Evolutionary conservation across 441 rosid species (phyloP).

Genomic region (Euphorbia schlechtendalii): DNA sequence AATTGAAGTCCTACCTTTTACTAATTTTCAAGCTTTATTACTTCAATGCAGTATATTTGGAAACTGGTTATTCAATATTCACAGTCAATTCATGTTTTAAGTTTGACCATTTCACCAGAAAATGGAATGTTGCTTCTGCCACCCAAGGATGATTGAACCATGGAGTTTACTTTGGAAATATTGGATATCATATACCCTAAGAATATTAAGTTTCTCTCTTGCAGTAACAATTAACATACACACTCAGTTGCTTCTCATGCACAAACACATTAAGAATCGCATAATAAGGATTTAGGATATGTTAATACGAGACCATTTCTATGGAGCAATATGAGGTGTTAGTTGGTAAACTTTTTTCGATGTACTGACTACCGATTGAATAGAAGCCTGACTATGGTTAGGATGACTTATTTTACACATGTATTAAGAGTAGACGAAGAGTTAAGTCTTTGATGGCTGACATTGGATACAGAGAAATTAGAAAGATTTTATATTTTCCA

Average conservation of each 20-base stretch:
- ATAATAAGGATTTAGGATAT: neutral
- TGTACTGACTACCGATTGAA: neutral
- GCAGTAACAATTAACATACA: neutral
- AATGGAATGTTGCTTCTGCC: neutral
- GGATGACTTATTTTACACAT: neutral
- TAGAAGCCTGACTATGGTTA: neutral
- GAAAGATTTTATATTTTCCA: neutral
- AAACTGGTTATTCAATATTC: neutral
- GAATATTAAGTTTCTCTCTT: neutral
- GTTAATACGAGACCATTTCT: neutral
- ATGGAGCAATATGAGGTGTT: neutral
- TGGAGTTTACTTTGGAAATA: neutral
- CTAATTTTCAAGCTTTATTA: neutral
- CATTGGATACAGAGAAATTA: neutral
- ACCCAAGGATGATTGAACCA: neutral
- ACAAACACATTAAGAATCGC: neutral
- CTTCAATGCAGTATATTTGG: neutral
- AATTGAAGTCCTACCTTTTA: neutral
- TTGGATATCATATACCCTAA: neutral
- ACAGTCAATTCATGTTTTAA: neutral
- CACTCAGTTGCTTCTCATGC: neutral
- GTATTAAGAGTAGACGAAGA: too few relatives aligned
- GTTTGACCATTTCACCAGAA: neutral
- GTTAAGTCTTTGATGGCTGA: neutral
- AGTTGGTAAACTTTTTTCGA: too few relatives aligned